These are phyloP conservation scores for Mycena vulgaris DNA, from an alignment of 768 basidiomycete species.

Conservation along the genomic window DNA sequence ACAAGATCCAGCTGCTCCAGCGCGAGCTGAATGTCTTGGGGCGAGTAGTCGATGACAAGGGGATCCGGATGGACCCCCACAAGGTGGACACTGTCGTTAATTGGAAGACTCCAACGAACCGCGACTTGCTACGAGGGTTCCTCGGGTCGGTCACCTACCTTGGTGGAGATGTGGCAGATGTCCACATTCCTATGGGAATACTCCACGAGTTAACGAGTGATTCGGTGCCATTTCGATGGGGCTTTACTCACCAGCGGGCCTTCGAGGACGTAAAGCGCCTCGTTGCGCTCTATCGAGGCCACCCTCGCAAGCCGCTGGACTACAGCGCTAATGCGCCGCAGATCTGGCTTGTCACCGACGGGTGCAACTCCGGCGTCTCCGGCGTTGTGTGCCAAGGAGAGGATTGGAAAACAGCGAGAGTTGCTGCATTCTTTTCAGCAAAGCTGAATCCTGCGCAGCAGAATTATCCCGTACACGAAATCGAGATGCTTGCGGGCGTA, in stretches of 20 bases:
- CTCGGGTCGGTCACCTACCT: not conserved
- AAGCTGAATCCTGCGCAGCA: not conserved
- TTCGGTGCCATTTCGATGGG: not conserved
- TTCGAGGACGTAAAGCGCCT: not conserved
- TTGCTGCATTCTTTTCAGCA: not conserved
- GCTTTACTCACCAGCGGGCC: not conserved
- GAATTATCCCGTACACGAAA: not conserved
- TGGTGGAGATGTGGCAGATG: not conserved
- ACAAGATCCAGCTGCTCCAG: not conserved
- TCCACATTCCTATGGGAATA: not conserved
- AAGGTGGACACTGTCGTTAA: not conserved
- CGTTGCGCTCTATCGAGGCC: not conserved
- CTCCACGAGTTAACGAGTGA: not conserved
- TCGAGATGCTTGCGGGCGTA: not conserved
- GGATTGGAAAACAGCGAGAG: not conserved
- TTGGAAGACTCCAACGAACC: constrained; percentile 2
- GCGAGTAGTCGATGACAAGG: not conserved
- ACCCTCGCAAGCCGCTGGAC: not conserved
- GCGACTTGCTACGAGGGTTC: not conserved
- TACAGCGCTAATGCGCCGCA: not conserved
- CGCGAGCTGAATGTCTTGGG: not conserved
- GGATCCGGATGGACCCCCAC: constrained; percentile 37
- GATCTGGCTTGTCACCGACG: not conserved
- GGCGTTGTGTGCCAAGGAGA: not conserved
- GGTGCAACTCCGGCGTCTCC: not conserved